Evolutionary conservation across 106 monocot species (phyloP).

Genomic region (Posidonia australis): DNA sequence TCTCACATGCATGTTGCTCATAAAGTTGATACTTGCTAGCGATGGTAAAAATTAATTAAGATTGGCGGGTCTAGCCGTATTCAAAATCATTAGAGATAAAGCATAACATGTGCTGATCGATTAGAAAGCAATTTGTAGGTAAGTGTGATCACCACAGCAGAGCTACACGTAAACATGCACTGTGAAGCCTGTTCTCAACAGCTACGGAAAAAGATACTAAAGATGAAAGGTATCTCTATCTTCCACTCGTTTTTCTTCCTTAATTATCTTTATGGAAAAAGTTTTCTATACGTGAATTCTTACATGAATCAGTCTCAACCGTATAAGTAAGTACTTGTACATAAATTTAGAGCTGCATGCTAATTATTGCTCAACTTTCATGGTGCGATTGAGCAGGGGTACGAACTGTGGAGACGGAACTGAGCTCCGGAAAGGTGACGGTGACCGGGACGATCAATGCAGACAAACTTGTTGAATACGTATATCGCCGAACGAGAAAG

Average conservation of each 20-base stretch:
- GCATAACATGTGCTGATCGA: too few relatives aligned
- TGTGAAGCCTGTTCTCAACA: conserved; percentile 91
- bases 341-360: too few relatives aligned
- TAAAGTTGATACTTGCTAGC: too few relatives aligned
- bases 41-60: too few relatives aligned
- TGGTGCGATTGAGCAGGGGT: conserved; percentile 45
- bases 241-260: background rate
- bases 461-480: conserved; percentile 54
- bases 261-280: background rate
- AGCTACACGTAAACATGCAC: conserved; percentile 88
- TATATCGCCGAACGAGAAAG: conserved; percentile 63
- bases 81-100: too few relatives aligned
- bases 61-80: too few relatives aligned
- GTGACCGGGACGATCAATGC: conserved; percentile 72
- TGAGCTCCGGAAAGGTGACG: conserved; percentile 42
- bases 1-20: too few relatives aligned
- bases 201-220: conserved; percentile 57
- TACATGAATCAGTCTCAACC: too few relatives aligned
- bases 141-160: conserved; percentile 46
- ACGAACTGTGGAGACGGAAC: conserved; percentile 60
- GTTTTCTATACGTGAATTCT: too few relatives aligned
- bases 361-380: too few relatives aligned
- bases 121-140: too few relatives aligned
- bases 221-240: conserved; percentile 63
- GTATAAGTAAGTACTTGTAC: too few relatives aligned